Percentiles rank a stretch among this genome's conserved stretches.
These are phyloP conservation scores for Alternaria dauci DNA, from an alignment of 2,329 filamentous ascomycete species.

Conservation along the genomic window DNA sequence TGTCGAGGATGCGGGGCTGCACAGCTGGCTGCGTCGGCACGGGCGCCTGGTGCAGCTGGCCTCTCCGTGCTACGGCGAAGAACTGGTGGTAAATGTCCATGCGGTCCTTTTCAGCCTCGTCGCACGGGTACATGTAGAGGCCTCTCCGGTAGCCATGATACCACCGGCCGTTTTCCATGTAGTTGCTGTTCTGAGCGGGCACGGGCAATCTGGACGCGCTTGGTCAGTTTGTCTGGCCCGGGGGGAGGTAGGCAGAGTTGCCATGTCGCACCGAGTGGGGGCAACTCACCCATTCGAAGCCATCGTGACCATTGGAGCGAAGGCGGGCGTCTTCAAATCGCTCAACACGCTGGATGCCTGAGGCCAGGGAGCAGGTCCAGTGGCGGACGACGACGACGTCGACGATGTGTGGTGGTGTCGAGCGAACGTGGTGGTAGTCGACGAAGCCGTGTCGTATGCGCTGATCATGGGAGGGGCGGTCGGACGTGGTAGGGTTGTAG, in stretches of 20 bases:
- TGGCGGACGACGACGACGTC: not conserved
- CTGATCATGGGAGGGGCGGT: constrained; percentile 14
- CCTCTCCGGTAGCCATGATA: constrained; percentile 74
- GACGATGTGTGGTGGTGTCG: constrained; percentile 6
- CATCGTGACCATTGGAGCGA: constrained; percentile 54
- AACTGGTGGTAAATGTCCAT: constrained; percentile 85
- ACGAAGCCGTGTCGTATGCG: constrained; percentile 14
- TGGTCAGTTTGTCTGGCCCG: constrained; percentile 17
- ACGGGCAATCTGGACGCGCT: constrained; percentile 46
- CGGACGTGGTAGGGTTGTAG: not conserved
- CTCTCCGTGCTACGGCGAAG: constrained; percentile 69
- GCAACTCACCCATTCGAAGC: constrained; percentile 54
- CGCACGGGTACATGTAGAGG: constrained; percentile 79
- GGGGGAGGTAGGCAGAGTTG: constrained; percentile 6
- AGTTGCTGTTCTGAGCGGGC: constrained; percentile 56
- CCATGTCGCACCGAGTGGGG: constrained; percentile 47
- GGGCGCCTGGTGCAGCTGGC: constrained; percentile 58
- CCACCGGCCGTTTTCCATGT: constrained; percentile 70
- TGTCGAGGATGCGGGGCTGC: constrained; percentile 63
- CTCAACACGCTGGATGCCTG: too few species aligned
- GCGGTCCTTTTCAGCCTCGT: constrained; percentile 78
- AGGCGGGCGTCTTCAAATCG: not conserved
- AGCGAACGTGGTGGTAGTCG: constrained; percentile 10
- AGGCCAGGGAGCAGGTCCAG: not conserved
- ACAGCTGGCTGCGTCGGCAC: constrained; percentile 44